Conservation (phyloP, 495 filamentous ascomycete genomes). For the Lepraria neglecta region DNA sequence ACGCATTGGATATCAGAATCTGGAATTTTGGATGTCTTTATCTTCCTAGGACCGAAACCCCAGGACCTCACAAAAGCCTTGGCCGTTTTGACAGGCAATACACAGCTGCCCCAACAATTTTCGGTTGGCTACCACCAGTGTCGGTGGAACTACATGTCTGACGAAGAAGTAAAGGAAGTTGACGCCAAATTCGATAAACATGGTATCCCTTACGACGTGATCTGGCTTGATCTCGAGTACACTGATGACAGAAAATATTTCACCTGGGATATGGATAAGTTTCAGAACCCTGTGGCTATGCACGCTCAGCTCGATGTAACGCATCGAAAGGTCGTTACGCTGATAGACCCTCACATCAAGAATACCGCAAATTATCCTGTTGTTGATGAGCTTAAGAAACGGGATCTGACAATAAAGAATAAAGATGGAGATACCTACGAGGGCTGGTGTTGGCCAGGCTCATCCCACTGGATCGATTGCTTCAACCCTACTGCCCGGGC, state of each 20-base stretch:
- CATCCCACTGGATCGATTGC: slow-evolving; percentile 88
- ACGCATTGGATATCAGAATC: slow-evolving; percentile 96
- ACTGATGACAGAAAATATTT: slow-evolving; percentile 95
- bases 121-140: slow-evolving; percentile 92
- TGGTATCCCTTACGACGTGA: slow-evolving; percentile 93
- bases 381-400: slow-evolving; percentile 71
- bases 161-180: slow-evolving; percentile 92
- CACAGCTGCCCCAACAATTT: slow-evolving; percentile 82
- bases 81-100: slow-evolving; percentile 80
- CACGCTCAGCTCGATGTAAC: slow-evolving; percentile 72
- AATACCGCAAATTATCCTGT: slow-evolving; percentile 71
- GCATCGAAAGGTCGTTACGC: slow-evolving; percentile 81
- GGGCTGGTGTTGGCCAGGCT: slow-evolving; percentile 97
- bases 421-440: slow-evolving; percentile 85
- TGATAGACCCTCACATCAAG: slow-evolving; percentile 97
- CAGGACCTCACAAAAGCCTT: slow-evolving; percentile 72
- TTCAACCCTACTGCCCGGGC: slow-evolving; percentile 78
- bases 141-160: slow-evolving; percentile 96
- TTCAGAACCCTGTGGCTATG: slow-evolving; percentile 80
- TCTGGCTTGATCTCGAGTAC: slow-evolving; percentile 97
- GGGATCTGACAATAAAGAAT: slow-evolving; percentile 72
- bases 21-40: slow-evolving; percentile 83
- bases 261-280: slow-evolving; percentile 83
- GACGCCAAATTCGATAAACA: slow-evolving; percentile 92
- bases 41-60: slow-evolving; percentile 83